These are phyloP conservation scores for Ziziphus jujuba DNA, from an alignment of 306 rosid species.

Conservation along the genomic window DNA sequence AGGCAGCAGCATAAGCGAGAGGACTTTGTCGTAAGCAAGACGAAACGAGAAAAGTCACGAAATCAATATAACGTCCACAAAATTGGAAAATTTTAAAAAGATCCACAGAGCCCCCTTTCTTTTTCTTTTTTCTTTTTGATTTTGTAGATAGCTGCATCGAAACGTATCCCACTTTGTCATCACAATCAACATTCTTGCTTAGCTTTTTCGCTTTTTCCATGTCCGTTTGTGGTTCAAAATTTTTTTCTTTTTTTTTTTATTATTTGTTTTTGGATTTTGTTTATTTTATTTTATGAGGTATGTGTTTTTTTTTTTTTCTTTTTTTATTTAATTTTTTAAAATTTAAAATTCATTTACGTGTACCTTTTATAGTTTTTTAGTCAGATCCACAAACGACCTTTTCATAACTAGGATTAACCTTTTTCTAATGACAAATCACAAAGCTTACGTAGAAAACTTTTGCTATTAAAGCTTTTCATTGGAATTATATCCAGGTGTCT, in stretches of 20 bases:
- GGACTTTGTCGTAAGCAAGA: background rate
- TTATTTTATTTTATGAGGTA: slow-evolving; percentile 8
- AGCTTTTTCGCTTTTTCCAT: background rate
- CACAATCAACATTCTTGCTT: background rate
- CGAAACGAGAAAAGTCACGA: background rate
- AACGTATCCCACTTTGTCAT: slow-evolving; percentile 1
- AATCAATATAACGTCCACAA: background rate
- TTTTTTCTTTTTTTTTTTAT: background rate
- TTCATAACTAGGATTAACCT: too few species aligned
- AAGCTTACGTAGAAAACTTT: too few species aligned
- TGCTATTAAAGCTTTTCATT: too few species aligned
- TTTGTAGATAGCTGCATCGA: background rate
- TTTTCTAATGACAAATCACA: too few species aligned
- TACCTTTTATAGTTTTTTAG: too few species aligned
- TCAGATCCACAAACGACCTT: too few species aligned
- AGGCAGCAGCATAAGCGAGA: background rate
- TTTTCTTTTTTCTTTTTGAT: too few species aligned
- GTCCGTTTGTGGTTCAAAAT: background rate
- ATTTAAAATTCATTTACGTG: too few species aligned
- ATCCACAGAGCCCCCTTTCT: too few species aligned
- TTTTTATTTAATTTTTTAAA: background rate
- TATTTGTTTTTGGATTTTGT: too few species aligned
- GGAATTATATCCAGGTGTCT: too few species aligned
- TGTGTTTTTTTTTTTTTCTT: background rate
- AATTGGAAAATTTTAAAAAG: background rate